Base-by-base conservation (phyloP, 371 early-diverging fungal genomes). In the Mucor plumbeus region DNA sequence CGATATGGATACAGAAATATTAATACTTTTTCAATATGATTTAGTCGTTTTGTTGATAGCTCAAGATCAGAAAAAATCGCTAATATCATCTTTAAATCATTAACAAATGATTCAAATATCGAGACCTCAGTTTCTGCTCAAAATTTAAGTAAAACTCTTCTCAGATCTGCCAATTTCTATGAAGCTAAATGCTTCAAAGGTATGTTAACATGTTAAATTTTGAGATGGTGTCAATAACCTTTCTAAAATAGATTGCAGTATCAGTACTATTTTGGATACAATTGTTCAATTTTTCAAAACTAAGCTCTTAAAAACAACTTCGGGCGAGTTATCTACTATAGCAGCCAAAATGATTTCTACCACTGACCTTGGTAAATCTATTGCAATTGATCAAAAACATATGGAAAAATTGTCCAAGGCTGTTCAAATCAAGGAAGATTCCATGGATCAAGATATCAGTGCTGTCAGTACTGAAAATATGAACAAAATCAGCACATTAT, bases 121-220 rank as follows among this genome's bases (percentile, higher is more conserved):
- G 31, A 43, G 10, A 19, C 48, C 3, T n/a, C 4, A 14, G 11
- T 81, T 34, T 72, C 79, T 36, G 72, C 79, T 7, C 75, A 74
- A 26, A 39, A 64, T 0, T 38, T 85, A 44, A 83, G 74, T 36
- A 70, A 71, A 36, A 64, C 65, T 7, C 57, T 86, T 13, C 61
- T 88, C 5, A 75, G 87, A 48, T 85, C 86, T 0, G 84, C 88
- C 54, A 79, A 83, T 54, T 85, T 88, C 41, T 88, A 88, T 66
- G 88, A 88, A 64, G 81, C 85, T 0, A 69, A 65, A 33, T 79
- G 78, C 53, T 81, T 85, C 13, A 76, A 83, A 64, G 77, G 84
- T 86, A 71, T 64, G 33, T 8, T 33, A 1, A 4, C 4, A 34
- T 55, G 5, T 33, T 50, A 3, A n/a, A 8, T 44, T 44, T 44